A percentile compares a stretch with the other conserved stretches of the same genome.
Evolutionary conservation across 1,139 yeast genomes (phyloP).

Genomic region (Hemisphaericaspora xylanilytica): DNA sequence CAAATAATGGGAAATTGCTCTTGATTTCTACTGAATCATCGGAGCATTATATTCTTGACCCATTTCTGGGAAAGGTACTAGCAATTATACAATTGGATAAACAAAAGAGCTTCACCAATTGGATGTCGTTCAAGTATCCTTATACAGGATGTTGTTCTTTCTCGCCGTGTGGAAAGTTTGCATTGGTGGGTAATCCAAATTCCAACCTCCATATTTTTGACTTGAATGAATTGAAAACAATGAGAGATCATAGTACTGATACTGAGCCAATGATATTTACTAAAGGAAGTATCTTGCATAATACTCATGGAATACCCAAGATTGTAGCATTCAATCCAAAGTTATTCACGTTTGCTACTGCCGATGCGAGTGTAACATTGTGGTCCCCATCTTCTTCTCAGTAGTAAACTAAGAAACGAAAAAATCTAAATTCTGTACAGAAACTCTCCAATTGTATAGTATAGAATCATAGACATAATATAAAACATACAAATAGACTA

Average conservation of each 20-base stretch:
- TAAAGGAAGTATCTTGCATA: conserved; percentile 17
- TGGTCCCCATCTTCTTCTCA: conserved; percentile 32
- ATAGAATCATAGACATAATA: neutral
- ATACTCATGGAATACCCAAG: conserved; percentile 49
- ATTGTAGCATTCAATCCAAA: conserved; percentile 77
- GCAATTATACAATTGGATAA: conserved; percentile 43
- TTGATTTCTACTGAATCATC: conserved; percentile 58
- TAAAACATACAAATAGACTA: too few relatives aligned
- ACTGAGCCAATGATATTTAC: conserved; percentile 9
- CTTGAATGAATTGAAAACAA: conserved; percentile 35
- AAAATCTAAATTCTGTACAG: conserved; percentile 1
- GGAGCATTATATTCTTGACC: conserved; percentile 64
- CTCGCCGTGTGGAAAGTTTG: conserved; percentile 78
- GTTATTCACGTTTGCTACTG: conserved; percentile 73
- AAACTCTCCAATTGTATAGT: neutral
- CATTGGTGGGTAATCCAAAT: conserved; percentile 62
- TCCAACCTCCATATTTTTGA: conserved; percentile 65
- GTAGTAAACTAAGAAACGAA: too few relatives aligned
- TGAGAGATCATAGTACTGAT: conserved; percentile 12
- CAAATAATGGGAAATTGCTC: conserved; percentile 77
- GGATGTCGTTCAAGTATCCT: conserved; percentile 43
- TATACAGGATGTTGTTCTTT: conserved; percentile 64
- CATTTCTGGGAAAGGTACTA: conserved; percentile 61
- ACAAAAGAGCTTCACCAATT: conserved; percentile 9
- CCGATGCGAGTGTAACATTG: conserved; percentile 54